A percentile compares a stretch with the other conserved stretches of the same genome.
phyloP scores from a whole-genome alignment of 2,329 filamentous ascomycete species.

The Lachnellula occidentalis region DNA sequence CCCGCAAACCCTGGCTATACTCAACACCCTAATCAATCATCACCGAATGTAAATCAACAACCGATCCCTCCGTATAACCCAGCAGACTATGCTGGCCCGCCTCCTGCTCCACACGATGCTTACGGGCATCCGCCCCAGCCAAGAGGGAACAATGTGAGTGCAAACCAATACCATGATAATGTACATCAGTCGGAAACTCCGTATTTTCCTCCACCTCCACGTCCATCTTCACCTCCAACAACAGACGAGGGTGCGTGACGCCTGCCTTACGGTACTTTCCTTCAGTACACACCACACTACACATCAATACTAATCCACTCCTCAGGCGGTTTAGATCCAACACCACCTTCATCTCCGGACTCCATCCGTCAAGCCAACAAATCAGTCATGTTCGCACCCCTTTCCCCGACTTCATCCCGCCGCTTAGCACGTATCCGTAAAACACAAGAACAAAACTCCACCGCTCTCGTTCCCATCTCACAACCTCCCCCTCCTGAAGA shows the following conservation, averaged over 20 bases:
- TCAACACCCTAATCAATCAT: conserved; percentile 22
- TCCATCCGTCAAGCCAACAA: conserved; percentile 15
- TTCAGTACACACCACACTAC: neutral
- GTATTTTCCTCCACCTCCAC: conserved; percentile 27
- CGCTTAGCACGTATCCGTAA: conserved; percentile 17
- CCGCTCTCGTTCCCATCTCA: neutral
- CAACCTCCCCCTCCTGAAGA: conserved; percentile 1
- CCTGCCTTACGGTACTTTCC: conserved; percentile 1
- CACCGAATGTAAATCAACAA: conserved; percentile 20
- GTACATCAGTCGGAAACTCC: conserved; percentile 14
- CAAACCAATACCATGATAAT: conserved; percentile 9
- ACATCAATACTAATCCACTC: neutral
- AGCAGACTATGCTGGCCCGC: conserved; percentile 26
- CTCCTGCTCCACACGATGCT: conserved; percentile 14
- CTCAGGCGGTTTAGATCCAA: conserved; percentile 14
- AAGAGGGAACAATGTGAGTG: conserved; percentile 31
- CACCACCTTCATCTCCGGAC: conserved; percentile 11
- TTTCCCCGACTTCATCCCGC: conserved; percentile 27
- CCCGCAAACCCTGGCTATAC: conserved; percentile 17
- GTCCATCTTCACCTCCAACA: conserved; percentile 19
- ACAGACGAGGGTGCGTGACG: conserved; percentile 26
- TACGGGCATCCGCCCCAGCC: conserved; percentile 21
- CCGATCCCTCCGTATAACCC: conserved; percentile 30
- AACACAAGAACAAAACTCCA: neutral
- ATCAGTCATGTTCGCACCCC: conserved; percentile 30